Conservation (phyloP, 2,329 filamentous ascomycete species). For the Colletotrichum abscissum region DNA sequence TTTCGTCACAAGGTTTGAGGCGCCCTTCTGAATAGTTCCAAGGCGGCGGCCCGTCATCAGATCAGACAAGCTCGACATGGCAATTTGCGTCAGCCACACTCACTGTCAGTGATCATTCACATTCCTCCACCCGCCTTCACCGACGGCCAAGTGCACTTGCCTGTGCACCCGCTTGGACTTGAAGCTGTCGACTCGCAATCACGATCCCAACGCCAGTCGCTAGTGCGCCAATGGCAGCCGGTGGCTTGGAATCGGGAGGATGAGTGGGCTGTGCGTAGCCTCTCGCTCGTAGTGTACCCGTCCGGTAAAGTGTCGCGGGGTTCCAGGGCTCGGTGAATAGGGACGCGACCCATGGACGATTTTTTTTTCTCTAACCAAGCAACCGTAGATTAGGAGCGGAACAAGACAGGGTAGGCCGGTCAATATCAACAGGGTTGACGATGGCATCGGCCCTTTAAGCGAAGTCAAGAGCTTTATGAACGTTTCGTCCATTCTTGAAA, state of each 20-base stretch:
- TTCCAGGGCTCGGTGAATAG: constrained; percentile 26
- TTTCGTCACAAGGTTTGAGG: constrained; percentile 20
- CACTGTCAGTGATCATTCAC: constrained; percentile 13
- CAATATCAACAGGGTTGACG: constrained; percentile 33
- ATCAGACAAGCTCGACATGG: constrained; percentile 12
- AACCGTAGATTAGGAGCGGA: constrained; percentile 27
- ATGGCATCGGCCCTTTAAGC: constrained; percentile 25
- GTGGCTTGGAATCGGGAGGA: constrained; percentile 16
- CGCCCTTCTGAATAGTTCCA: background rate
- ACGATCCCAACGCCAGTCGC: constrained; percentile 5
- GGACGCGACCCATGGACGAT: background rate
- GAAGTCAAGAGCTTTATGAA: constrained; percentile 15
- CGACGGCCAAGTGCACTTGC: constrained; percentile 14
- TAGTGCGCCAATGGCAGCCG: constrained; percentile 28
- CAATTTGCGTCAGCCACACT: constrained; percentile 15
- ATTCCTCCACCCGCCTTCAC: constrained; percentile 7
- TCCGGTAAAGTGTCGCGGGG: constrained; percentile 12
- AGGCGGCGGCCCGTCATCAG: background rate
- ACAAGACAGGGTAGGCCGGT: constrained; percentile 22
- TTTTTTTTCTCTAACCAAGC: constrained; percentile 30
- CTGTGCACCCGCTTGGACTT: constrained; percentile 29
- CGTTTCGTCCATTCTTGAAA: too few relatives aligned
- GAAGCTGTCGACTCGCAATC: constrained; percentile 11
- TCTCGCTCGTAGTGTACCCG: constrained; percentile 6
- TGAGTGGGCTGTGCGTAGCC: constrained; percentile 18